Evolutionary conservation across 1,284 basidiomycete genomes (phyloP), one percentile per base, ranked within the genome.

Genomic region (Sporisorium iseilematis-ciliati): DNA sequence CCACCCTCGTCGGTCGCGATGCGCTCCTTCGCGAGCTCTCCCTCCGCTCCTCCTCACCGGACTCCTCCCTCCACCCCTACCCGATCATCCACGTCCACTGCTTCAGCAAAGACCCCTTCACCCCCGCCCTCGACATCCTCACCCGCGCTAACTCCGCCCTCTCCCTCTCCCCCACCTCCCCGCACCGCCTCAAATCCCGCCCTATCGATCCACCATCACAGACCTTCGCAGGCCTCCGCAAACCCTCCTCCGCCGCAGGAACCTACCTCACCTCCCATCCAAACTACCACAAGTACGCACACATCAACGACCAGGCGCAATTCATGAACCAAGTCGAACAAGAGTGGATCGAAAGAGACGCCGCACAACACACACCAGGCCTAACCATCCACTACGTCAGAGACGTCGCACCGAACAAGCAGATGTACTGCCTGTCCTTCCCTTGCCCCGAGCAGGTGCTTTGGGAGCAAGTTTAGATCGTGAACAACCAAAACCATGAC

Each of bases 401-500:
- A 53, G 91, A 92, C 14, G 96, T 99, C 8, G 95, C 96, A 2
- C 97, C 97, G 3, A 93, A 91, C 87, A 99, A 99, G 87, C 92
- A 96, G 81, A 99, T 99, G 97, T 99, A 97, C 86, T 97, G 97
- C 86, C 89, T 99, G 58, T 92, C 91, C 81, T 99, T 99, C 88
- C 88, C 91, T 51, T 89, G 98, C 23, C 93, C 95, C 20, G 57
- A 71, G 14, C 78, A 87, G 65, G 78, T 83, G 10, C 67, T 81
- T 7, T 80, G 65, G 66, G 45, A 48, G 45, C 3, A 35, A 33
- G 8, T 23, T 50, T 20, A 33, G 14, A 38, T 16, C 12, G 12
- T 25, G 21, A 33, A 26, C 2, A 45, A 35, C n/a, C n/a, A 35
- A 45, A 35, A 42, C 31, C 31, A 45, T n/a, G 26, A 49, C 48